Evolutionary conservation across 225 moss, liverwort and hornwort species (phyloP), one percentile per base, ranked within the genome.

Genomic region (Marchantia paleacea): DNA sequence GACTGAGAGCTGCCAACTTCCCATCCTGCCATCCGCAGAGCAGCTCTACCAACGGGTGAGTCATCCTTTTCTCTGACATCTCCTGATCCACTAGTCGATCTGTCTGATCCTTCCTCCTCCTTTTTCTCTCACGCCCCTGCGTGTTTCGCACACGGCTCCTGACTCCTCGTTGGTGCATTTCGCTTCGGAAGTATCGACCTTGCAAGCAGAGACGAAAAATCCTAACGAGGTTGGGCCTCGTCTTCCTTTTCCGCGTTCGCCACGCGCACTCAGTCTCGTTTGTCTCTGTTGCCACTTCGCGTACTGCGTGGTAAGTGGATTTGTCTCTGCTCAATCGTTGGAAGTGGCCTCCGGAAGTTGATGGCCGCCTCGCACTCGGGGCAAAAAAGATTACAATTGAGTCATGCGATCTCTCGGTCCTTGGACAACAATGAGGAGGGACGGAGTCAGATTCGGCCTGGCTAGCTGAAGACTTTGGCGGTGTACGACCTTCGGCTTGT

Each of bases 351-450:
- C 26, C 18, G 16, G 76, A 60, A 9, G 61, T 68, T 78, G 78
- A 78, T 78, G 78, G 78, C 65, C n/a, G 66, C 29, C 66, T 31
- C 19, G 50, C 18, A 11, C 52, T 66, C 11, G 78, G 66, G 78
- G 65, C 76, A 11, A 8, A 29, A 20, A 61, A 48, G 22, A 48
- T 18, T 47, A 11, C 66, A 51, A 78, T 24, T 68, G 67, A 67
- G 78, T 51, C 12, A n/a, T 52, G 15, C 3, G 26, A 62, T 51
- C 52, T 67, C 49, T 78, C 78, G n/a, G 50, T 6, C 18, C 18
- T 20, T 60, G 76, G 61, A 62, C 76, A n/a, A 78, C 51, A 68
- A 78, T 78, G 78, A 78, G 52, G 67, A 78, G 67, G 51, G n/a
- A 12, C 78, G 51, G 60, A 52, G 78, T 67, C 65, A 66, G 19